These are phyloP conservation scores for Aspergillus uvarum DNA, from an alignment of 2,329 filamentous ascomycete species.

Conservation along the genomic window DNA sequence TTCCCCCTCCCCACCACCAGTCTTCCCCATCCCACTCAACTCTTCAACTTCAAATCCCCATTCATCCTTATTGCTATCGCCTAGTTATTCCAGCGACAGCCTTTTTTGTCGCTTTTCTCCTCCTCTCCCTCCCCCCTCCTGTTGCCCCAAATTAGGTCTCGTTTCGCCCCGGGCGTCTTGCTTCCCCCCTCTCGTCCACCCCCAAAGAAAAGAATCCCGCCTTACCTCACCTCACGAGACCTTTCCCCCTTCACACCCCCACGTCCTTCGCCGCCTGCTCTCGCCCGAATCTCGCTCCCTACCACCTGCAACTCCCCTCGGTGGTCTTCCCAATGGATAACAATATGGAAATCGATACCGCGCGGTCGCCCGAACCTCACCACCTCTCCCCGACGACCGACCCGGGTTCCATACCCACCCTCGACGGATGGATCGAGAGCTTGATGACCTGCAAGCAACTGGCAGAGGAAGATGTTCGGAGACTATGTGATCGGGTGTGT, in stretches of 20 bases:
- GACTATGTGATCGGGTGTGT: constrained; percentile 93
- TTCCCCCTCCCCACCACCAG: neutral
- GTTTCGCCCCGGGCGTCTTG: constrained; percentile 11
- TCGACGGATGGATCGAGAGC: constrained; percentile 98
- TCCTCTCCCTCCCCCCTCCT: neutral
- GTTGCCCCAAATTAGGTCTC: constrained; percentile 3
- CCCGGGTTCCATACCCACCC: constrained; percentile 83
- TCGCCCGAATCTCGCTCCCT: constrained; percentile 12
- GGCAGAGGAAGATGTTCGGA: constrained; percentile 88
- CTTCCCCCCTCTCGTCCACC: constrained; percentile 10
- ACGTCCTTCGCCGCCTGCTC: constrained; percentile 26
- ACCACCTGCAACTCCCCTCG: constrained; percentile 5
- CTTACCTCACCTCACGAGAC: constrained; percentile 40
- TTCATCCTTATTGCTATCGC: neutral
- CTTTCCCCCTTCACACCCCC: constrained; percentile 24
- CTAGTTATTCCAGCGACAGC: constrained; percentile 5
- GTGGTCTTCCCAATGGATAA: constrained; percentile 70
- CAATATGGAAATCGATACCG: constrained; percentile 95
- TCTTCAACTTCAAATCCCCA: neutral
- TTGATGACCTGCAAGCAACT: constrained; percentile 99
- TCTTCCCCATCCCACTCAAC: neutral
- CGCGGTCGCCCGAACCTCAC: constrained; percentile 75
- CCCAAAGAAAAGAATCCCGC: constrained; percentile 11
- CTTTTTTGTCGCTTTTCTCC: constrained; percentile 11
- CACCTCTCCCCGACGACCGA: constrained; percentile 75